Base-by-base conservation (phyloP, 2,329 filamentous ascomycete genomes). In the Cladosporium sp. region DNA sequence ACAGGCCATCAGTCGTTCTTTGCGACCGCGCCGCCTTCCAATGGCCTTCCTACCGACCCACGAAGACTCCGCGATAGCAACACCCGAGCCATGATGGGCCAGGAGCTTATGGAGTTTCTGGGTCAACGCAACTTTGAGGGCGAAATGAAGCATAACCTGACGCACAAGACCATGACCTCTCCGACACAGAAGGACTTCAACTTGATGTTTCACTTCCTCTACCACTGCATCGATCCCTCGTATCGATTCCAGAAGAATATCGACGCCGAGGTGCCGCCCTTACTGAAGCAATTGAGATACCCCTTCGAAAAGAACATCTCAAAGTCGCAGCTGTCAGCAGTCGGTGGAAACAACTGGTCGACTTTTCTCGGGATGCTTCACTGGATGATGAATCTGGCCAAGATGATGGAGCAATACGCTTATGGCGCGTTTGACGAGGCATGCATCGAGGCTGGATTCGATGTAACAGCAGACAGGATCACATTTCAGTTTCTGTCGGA, bases 161-260 rank as follows among this genome's bases (percentile, higher is more conserved):
- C 89, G 1, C 86, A 88, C 56, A 96, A 96, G 62, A 88, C 89
- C 6, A 84, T 96, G 66, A 92, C 89, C 62, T 95, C 89, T 38
- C 95, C 93, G 0, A 99, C 92, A 1, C 92, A 97, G 61, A 99
- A 99, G 66, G 93, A 99, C 68, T 99, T 99, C 73, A 93, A 95
- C 64, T 86, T 82, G 70, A 95, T 99, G 79, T 99, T 99, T 65
- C 90, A 97, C 64, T 99, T 92, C 88, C 77, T 99, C 3, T 99
- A 99, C 69, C 89, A 90, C 64, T 87, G 90, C 51, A 95, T 99
- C 65, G 93, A 99, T 65, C 93, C 93, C 0, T 88, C 85, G 61
- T 95, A 97, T 68, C 84, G 85, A 30, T 97, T 99, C 63, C 85
- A 91, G 63, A 96, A 96, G 69, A 88, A 86, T 44, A 96, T 97